These are phyloP conservation scores for Globisporangium heterothallicum DNA, from an alignment of 352 stramenopile species.

Conservation along the genomic window DNA sequence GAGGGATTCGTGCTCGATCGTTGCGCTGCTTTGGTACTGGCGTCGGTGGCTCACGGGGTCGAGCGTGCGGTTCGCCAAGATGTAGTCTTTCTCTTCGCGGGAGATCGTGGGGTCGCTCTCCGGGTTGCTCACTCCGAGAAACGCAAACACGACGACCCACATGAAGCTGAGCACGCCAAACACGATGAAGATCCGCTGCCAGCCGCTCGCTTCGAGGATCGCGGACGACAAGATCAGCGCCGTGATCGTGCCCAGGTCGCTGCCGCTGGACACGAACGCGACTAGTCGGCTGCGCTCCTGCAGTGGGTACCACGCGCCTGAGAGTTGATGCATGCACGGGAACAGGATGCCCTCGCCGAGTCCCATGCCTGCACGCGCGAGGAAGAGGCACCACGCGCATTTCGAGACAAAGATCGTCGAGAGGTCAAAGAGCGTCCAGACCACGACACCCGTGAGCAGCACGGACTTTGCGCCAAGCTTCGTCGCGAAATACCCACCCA, in stretches of 20 bases:
- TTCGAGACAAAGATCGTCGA: conserved; percentile 64
- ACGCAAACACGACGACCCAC: conserved; percentile 59
- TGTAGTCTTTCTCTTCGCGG: conserved; percentile 49
- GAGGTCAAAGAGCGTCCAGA: conserved; percentile 84
- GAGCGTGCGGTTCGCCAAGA: conserved; percentile 55
- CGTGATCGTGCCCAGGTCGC: conserved; percentile 76
- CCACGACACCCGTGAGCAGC: conserved; percentile 63
- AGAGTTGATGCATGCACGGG: conserved; percentile 85
- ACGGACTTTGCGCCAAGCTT: conserved; percentile 71
- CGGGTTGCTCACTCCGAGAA: conserved; percentile 57
- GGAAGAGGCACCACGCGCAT: conserved; percentile 62
- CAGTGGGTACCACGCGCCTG: conserved; percentile 77
- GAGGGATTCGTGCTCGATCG: conserved; percentile 42
- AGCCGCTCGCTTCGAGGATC: conserved; percentile 57
- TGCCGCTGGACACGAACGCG: conserved; percentile 68
- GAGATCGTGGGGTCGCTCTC: conserved; percentile 63
- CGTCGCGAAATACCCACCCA: conserved; percentile 66
- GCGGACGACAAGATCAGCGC: conserved; percentile 70
- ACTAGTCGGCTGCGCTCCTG: conserved; percentile 80
- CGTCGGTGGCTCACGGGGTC: conserved; percentile 35
- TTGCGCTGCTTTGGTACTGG: conserved; percentile 27
- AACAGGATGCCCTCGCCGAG: conserved; percentile 85
- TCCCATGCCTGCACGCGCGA: conserved; percentile 75
- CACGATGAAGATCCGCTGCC: conserved; percentile 70
- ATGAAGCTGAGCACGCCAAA: conserved; percentile 74